phyloP scores from a whole-genome alignment of 495 filamentous ascomycete genomes.

The Neurospora sp. region DNA sequence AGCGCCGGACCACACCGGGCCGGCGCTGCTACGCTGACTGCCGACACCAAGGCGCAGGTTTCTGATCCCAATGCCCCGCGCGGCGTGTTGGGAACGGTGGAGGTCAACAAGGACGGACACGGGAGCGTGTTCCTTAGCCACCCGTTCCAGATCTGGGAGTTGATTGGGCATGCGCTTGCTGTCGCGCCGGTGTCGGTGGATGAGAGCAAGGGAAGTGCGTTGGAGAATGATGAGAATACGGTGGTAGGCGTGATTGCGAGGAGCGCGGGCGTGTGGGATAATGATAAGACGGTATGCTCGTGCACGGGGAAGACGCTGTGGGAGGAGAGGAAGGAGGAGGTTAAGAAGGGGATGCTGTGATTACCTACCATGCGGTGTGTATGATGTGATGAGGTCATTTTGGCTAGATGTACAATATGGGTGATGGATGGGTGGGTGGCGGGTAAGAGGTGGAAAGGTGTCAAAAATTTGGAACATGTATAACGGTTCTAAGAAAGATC shows the following conservation, averaged over 20 bases:
- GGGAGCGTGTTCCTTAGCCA: conserved; percentile 72
- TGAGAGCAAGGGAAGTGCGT: conserved; percentile 37
- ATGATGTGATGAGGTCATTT: background rate
- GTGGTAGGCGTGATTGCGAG: conserved; percentile 87
- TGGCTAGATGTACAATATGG: background rate
- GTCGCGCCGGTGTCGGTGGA: conserved; percentile 65
- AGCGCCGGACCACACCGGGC: no score
- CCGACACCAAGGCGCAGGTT: conserved; percentile 7
- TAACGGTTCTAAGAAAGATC: background rate
- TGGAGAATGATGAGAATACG: conserved; percentile 66
- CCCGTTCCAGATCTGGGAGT: conserved; percentile 82
- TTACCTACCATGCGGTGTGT: background rate
- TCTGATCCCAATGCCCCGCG: conserved; percentile 24
- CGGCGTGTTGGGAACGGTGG: conserved; percentile 63
- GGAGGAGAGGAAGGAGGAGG: conserved; percentile 90
- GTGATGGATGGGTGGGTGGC: background rate
- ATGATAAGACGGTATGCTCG: conserved; percentile 90
- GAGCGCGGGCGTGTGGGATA: conserved; percentile 95
- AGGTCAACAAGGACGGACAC: conserved; percentile 56
- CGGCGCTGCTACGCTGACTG: conserved; percentile 6
- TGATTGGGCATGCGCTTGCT: conserved; percentile 85
- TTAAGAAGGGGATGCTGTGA: conserved; percentile 75
- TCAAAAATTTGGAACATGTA: background rate
- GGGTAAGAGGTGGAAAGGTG: background rate
- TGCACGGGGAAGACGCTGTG: conserved; percentile 97